phyloP scores from a whole-genome alignment of 805 yeast genomes.

The Cyberlindnera misumaiensis region DNA sequence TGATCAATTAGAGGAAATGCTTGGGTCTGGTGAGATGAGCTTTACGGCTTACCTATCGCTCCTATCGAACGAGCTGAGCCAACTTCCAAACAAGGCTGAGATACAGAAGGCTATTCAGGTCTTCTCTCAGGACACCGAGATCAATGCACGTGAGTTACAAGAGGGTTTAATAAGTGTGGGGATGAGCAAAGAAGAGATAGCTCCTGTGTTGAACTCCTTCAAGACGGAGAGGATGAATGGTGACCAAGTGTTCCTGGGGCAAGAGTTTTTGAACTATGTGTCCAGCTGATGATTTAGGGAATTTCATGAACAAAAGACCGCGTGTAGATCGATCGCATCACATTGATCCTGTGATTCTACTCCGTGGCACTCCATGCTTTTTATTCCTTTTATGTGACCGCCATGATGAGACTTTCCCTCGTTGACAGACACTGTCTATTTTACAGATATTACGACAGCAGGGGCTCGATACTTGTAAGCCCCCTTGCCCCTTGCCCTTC shows the following conservation, averaged over 20 bases:
- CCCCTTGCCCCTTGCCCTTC: no score
- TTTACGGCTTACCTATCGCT: conserved; percentile 62
- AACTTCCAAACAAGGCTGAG: conserved; percentile 45
- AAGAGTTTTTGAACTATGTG: conserved; percentile 47
- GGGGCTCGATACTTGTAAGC: no score
- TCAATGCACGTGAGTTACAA: conserved; percentile 43
- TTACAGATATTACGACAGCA: no score
- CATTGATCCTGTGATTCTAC: background rate
- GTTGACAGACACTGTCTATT: background rate
- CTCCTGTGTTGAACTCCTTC: conserved; percentile 47
- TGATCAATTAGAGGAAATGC: conserved; percentile 42
- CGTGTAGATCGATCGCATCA: background rate
- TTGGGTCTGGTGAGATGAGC: conserved; percentile 21
- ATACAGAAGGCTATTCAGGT: conserved; percentile 53
- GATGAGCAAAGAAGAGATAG: conserved; percentile 37
- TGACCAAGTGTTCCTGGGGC: conserved; percentile 50
- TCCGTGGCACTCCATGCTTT: no score
- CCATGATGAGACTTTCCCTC: no score
- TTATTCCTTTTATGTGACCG: no score
- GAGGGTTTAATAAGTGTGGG: conserved; percentile 42
- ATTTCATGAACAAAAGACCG: background rate
- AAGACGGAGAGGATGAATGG: conserved; percentile 49
- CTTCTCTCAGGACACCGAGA: conserved; percentile 37
- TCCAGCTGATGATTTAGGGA: conserved; percentile 4
- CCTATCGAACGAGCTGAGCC: conserved; percentile 49